A percentile compares a stretch with the other conserved stretches of the same genome.
These are phyloP conservation scores for Magnolia kwangsiensis DNA, from an alignment of 164 flowering plant genomes.

Conservation along the genomic window DNA sequence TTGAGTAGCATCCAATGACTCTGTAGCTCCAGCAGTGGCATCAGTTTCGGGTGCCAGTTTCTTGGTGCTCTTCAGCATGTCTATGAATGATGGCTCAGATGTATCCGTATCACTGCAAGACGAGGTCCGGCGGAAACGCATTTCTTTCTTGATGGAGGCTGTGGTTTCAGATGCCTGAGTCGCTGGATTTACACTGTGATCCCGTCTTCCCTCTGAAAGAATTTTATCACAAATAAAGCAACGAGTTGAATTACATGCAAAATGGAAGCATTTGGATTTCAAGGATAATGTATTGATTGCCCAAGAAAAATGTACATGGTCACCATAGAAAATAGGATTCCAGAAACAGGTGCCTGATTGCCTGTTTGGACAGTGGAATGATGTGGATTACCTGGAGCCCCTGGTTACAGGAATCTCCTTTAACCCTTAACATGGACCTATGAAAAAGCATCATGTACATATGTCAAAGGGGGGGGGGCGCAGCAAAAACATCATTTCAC, in stretches of 20 bases:
- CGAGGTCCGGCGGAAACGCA: slow-evolving; percentile 48
- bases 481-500: too few species aligned
- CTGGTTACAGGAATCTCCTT: too few species aligned
- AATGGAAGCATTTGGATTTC: neutral
- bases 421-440: too few species aligned
- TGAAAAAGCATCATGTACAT: too few species aligned
- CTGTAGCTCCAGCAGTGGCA: slow-evolving; percentile 22
- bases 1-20: slow-evolving; percentile 36
- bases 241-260: neutral
- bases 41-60: slow-evolving; percentile 32
- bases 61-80: slow-evolving; percentile 68
- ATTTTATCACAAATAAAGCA: neutral
- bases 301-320: too few species aligned
- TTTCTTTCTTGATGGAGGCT: slow-evolving; percentile 44
- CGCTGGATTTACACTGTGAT: slow-evolving; percentile 8
- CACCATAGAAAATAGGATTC: too few species aligned
- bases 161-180: slow-evolving; percentile 19
- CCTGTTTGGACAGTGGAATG: too few species aligned
- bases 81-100: slow-evolving; percentile 70
- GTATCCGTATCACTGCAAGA: slow-evolving; percentile 50
- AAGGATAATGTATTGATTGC: too few species aligned
- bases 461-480: too few species aligned
- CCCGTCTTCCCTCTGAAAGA: slow-evolving; percentile 6
- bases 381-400: too few species aligned
- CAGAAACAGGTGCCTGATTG: too few species aligned